Conservation (phyloP, 140 eudicot species). For the Cichorium intybus region DNA sequence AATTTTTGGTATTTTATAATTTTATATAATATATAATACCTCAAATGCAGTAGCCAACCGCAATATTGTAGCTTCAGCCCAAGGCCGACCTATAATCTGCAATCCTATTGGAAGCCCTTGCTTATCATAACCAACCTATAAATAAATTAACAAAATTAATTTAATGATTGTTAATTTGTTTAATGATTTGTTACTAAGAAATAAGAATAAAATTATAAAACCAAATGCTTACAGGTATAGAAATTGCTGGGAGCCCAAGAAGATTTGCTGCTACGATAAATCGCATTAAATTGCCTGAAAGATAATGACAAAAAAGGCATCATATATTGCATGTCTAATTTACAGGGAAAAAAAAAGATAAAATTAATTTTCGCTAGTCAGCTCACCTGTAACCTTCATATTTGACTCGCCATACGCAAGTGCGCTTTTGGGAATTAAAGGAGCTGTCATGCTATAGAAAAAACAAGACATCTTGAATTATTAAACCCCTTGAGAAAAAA, state of each 20-base stretch:
- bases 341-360: too few relatives aligned
- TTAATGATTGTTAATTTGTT: neutral
- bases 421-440: slow-evolving; percentile 72
- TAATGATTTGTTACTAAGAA: slow-evolving; percentile 4
- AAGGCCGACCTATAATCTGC: slow-evolving; percentile 91
- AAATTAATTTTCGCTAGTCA: neutral
- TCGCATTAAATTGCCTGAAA: slow-evolving; percentile 75
- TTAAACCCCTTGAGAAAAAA: slow-evolving; percentile 6
- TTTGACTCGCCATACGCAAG: slow-evolving; percentile 76
- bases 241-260: slow-evolving; percentile 84
- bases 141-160: neutral
- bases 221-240: slow-evolving; percentile 66
- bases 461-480: neutral
- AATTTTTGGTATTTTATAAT: neutral
- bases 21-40: slow-evolving; percentile 41
- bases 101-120: slow-evolving; percentile 97
- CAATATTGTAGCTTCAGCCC: slow-evolving; percentile 88
- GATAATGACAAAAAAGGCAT: neutral
- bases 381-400: slow-evolving; percentile 74
- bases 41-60: slow-evolving; percentile 85
- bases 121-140: slow-evolving; percentile 90
- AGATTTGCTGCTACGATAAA: slow-evolving; percentile 66
- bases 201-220: too few relatives aligned
- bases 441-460: slow-evolving; percentile 88
- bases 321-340: neutral